A percentile compares a stretch with the other conserved stretches of the same genome.
phyloP scores from a whole-genome alignment of 116 monocot genomes.

The Papilionanthe hybrid region DNA sequence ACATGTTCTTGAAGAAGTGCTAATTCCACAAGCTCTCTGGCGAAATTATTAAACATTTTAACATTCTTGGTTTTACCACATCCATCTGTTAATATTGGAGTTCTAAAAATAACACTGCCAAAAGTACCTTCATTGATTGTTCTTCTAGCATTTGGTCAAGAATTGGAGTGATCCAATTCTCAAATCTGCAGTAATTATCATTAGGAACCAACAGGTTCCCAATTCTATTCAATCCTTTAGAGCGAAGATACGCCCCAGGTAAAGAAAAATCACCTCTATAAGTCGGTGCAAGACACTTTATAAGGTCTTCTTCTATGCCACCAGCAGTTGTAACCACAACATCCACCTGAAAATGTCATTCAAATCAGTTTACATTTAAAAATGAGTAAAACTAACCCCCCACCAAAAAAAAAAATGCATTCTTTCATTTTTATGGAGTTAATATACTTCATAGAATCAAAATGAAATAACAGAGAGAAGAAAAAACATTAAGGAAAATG shows the following conservation, averaged over 20 bases:
- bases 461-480: too few species aligned
- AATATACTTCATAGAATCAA: not conserved
- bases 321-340: constrained; percentile 91
- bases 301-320: constrained; percentile 86
- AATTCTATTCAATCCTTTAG: constrained; percentile 87
- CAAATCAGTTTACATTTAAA: not conserved
- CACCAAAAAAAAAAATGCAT: not conserved
- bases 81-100: not conserved
- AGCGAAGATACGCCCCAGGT: constrained; percentile 58
- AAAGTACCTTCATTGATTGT: constrained; percentile 52
- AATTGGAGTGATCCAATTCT: constrained; percentile 91
- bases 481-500: too few species aligned
- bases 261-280: constrained; percentile 77
- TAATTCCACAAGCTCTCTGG: not conserved
- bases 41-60: not conserved
- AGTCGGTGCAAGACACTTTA: constrained; percentile 87
- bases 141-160: constrained; percentile 74
- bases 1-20: not conserved
- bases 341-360: constrained; percentile 54
- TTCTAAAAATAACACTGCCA: constrained; percentile 1
- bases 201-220: constrained; percentile 89
- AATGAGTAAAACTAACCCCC: not conserved
- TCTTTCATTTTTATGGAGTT: not conserved
- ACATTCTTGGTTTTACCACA: not conserved
- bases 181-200: constrained; percentile 96